Evolutionary conservation across 768 basidiomycete genomes (phyloP).

Genomic region (Cytidiella melzeri): DNA sequence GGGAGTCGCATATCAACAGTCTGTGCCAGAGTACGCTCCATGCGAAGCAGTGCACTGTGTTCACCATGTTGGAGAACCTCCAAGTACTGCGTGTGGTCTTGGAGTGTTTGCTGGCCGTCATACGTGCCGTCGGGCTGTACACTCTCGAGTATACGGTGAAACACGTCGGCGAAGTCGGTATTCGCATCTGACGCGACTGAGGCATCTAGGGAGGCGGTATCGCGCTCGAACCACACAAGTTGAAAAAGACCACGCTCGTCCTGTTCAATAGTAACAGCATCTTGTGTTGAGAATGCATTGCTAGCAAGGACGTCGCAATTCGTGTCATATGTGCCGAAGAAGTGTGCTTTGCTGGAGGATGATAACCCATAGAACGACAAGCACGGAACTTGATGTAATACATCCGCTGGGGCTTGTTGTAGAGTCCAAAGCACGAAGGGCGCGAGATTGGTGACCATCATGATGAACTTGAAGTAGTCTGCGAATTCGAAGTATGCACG

Average conservation of each 20-base stretch:
- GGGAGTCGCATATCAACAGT: constrained; percentile 46
- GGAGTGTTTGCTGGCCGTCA: neutral
- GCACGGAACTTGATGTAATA: neutral
- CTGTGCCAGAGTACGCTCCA: constrained; percentile 27
- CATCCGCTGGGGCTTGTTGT: neutral
- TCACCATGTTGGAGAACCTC: constrained; percentile 37
- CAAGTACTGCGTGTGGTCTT: neutral
- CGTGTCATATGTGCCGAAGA: constrained; percentile 6
- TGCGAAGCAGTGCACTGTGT: constrained; percentile 44
- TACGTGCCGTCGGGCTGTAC: neutral
- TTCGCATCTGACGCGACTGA: neutral
- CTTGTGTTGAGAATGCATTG: neutral
- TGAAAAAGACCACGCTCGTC: neutral
- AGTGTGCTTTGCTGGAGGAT: constrained; percentile 1
- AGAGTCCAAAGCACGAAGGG: neutral
- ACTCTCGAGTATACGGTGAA: neutral
- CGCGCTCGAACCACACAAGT: constrained; percentile 12
- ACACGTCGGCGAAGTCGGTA: neutral
- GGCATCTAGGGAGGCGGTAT: constrained; percentile 19
- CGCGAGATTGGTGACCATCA: neutral
- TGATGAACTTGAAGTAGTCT: too few species aligned
- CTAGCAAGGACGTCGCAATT: neutral
- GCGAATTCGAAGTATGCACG: too few species aligned
- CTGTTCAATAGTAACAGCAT: neutral
- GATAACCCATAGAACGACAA: constrained; percentile 8